phyloP scores from a whole-genome alignment of 192 early-diverging fungal genomes.

The Martensiomyces pterosporus region DNA sequence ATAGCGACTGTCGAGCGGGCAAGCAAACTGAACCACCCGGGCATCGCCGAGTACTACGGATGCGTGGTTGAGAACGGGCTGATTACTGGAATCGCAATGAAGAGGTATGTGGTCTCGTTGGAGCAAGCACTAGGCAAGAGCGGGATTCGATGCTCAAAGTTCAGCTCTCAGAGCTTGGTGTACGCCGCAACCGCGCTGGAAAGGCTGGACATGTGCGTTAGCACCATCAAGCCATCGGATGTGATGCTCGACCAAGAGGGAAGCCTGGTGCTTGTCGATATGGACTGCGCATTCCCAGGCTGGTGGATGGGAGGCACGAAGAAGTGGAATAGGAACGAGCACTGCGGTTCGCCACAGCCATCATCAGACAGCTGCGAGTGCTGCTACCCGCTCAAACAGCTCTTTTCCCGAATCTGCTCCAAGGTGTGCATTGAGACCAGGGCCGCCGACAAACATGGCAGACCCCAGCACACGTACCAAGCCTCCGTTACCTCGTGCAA shows the following conservation, averaged over 20 bases:
- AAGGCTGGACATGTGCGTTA: not conserved
- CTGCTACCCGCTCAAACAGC: too few relatives aligned
- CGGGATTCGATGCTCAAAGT: conserved; percentile 7
- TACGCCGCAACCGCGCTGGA: conserved; percentile 5
- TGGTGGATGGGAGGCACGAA: too few relatives aligned
- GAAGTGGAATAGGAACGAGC: too few relatives aligned
- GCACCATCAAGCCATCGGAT: conserved; percentile 6
- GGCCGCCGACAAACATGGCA: too few relatives aligned
- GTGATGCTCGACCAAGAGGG: conserved; percentile 7
- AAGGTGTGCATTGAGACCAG: too few relatives aligned
- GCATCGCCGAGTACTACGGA: conserved; percentile 4
- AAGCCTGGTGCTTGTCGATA: conserved; percentile 5
- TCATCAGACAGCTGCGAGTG: too few relatives aligned
- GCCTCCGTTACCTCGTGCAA: too few relatives aligned
- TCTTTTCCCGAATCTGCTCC: too few relatives aligned
- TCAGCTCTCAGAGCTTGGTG: conserved; percentile 5
- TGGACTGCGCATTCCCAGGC: conserved; percentile 21
- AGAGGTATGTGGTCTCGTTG: not conserved
- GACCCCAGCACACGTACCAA: too few relatives aligned
- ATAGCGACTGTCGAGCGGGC: conserved; percentile 4
- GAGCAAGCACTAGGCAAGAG: conserved; percentile 2
- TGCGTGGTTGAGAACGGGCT: conserved; percentile 18
- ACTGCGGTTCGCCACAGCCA: too few relatives aligned
- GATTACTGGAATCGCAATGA: conserved; percentile 10
- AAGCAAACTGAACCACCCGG: conserved; percentile 6